These are phyloP conservation scores for Phascolomyces articulosus DNA, from an alignment of 371 early-diverging fungal species.

Conservation along the genomic window DNA sequence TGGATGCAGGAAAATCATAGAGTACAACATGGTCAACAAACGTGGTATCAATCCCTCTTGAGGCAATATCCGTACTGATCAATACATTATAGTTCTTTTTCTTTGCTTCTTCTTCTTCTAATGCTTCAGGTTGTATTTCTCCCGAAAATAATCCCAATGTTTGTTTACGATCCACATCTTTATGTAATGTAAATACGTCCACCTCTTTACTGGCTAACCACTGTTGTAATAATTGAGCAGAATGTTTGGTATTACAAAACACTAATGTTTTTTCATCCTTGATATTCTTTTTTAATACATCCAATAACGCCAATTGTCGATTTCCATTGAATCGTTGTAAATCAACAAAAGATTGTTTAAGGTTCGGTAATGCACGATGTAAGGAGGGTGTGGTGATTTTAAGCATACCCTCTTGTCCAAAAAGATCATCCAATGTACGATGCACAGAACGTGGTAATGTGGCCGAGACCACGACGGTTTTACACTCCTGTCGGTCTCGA, in stretches of 20 bases:
- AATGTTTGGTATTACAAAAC: constrained; percentile 85
- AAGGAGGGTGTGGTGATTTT: constrained; percentile 84
- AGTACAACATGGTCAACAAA: constrained; percentile 91
- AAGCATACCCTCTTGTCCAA: constrained; percentile 50
- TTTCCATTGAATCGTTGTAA: constrained; percentile 64
- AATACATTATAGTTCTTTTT: constrained; percentile 50
- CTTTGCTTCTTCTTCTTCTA: not conserved
- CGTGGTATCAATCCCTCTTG: constrained; percentile 92
- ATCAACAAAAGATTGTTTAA: constrained; percentile 81
- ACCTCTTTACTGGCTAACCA: constrained; percentile 65
- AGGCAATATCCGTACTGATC: constrained; percentile 95
- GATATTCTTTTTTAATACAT: constrained; percentile 72
- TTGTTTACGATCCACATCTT: constrained; percentile 56
- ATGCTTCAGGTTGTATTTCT: constrained; percentile 4
- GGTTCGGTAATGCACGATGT: constrained; percentile 77
- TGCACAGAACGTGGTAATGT: constrained; percentile 86
- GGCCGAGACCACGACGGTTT: constrained; percentile 77
- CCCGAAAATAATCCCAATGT: constrained; percentile 43
- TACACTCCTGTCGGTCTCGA: constrained; percentile 16
- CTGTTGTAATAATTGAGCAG: constrained; percentile 63
- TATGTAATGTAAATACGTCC: constrained; percentile 59
- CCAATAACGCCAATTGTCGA: constrained; percentile 66
- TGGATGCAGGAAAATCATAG: constrained; percentile 93
- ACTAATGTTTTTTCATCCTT: constrained; percentile 68
- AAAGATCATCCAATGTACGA: constrained; percentile 55